These are phyloP conservation scores for Nymphaea thermarum DNA, from an alignment of 164 flowering plant species.

Conservation along the genomic window DNA sequence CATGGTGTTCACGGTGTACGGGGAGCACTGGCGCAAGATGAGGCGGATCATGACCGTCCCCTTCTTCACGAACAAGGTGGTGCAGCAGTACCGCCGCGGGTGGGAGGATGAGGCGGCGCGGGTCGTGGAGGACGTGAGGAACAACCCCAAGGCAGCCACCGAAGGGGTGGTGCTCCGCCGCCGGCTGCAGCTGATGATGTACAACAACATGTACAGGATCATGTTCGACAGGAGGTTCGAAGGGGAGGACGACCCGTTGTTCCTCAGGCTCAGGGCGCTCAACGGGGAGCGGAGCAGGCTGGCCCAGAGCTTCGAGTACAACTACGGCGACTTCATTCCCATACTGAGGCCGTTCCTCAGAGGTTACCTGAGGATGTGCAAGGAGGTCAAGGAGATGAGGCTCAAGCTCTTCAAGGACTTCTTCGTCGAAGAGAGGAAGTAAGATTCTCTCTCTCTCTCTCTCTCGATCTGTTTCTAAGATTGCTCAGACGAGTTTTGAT, in stretches of 20 bases:
- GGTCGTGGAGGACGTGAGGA: constrained; percentile 62
- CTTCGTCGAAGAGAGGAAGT: constrained; percentile 86
- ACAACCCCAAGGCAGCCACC: constrained; percentile 36
- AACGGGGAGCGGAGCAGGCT: constrained; percentile 74
- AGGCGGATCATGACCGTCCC: constrained; percentile 86
- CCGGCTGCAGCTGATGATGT: constrained; percentile 76
- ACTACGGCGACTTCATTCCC: constrained; percentile 79
- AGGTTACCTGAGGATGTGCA: constrained; percentile 59
- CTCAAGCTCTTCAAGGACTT: constrained; percentile 74
- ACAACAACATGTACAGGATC: constrained; percentile 80
- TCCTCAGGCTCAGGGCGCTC: constrained; percentile 44
- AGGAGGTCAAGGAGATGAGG: constrained; percentile 65
- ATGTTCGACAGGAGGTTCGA: constrained; percentile 81
- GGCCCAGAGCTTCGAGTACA: constrained; percentile 81
- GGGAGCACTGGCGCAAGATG: constrained; percentile 91
- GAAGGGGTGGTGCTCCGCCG: constrained; percentile 48
- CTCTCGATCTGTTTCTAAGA: too few relatives aligned
- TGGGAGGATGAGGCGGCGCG: constrained; percentile 57
- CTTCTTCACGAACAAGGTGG: constrained; percentile 74
- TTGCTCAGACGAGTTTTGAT: too few relatives aligned
- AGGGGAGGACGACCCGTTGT: constrained; percentile 68
- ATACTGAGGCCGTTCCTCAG: constrained; percentile 64
- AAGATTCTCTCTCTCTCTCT: constrained; percentile 11
- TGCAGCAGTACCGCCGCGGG: constrained; percentile 60
- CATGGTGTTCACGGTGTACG: constrained; percentile 86